Evolutionary conservation across 352 stramenopile species (phyloP).

Genomic region (Globisporangium megalacanthum): DNA sequence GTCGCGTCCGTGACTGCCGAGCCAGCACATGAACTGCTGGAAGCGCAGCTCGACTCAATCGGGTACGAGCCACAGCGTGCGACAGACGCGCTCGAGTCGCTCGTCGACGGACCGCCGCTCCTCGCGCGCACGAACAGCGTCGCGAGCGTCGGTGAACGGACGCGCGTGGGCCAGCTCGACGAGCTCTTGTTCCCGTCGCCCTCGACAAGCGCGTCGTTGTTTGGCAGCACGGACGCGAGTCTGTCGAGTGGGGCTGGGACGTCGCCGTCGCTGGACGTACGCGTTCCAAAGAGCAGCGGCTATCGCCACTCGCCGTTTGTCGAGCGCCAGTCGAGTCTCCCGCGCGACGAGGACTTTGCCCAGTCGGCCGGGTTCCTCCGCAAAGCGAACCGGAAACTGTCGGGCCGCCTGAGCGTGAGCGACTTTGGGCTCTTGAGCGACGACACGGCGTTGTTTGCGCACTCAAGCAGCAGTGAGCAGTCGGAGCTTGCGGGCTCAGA

Average conservation of each 20-base stretch:
- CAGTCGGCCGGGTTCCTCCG: slow-evolving; percentile 64
- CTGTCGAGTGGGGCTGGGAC: not conserved
- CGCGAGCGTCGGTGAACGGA: slow-evolving; percentile 2
- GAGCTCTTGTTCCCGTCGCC: slow-evolving; percentile 20
- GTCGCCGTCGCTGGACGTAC: not conserved
- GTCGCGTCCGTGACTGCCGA: slow-evolving; percentile 15
- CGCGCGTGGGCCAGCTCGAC: slow-evolving; percentile 12
- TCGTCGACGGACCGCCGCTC: slow-evolving; percentile 19
- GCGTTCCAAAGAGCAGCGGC: not conserved
- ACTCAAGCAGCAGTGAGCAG: not conserved
- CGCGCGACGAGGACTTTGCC: slow-evolving; percentile 58
- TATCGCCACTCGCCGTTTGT: slow-evolving; percentile 17
- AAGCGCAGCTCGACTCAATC: slow-evolving; percentile 43
- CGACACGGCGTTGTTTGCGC: slow-evolving; percentile 5
- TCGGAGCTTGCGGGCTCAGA: not conserved
- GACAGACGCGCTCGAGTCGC: slow-evolving; percentile 28
- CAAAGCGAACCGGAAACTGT: slow-evolving; percentile 48
- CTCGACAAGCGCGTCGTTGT: slow-evolving; percentile 21
- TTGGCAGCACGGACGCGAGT: slow-evolving; percentile 1
- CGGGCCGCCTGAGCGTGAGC: slow-evolving; percentile 58
- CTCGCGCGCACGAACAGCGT: not conserved
- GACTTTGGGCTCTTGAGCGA: slow-evolving; percentile 71
- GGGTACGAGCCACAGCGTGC: slow-evolving; percentile 35
- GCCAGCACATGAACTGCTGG: slow-evolving; percentile 34
- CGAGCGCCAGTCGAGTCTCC: slow-evolving; percentile 46